Evolutionary conservation across 2,329 filamentous ascomycete species (phyloP).

Genomic region (Ascochyta fabae): DNA sequence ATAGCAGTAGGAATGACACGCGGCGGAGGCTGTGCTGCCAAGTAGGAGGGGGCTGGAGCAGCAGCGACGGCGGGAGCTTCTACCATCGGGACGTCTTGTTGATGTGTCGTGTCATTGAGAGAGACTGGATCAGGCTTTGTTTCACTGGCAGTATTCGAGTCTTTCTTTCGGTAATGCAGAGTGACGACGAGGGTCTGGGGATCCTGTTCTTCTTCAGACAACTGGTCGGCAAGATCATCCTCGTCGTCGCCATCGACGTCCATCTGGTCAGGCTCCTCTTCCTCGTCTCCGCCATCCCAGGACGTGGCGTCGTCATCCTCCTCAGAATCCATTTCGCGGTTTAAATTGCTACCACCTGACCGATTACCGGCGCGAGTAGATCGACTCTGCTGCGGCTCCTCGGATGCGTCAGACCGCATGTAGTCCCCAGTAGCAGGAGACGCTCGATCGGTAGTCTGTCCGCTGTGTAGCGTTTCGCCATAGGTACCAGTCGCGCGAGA

Average conservation of each 20-base stretch:
- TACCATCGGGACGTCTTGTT: neutral
- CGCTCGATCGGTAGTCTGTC: constrained; percentile 53
- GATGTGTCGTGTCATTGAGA: neutral
- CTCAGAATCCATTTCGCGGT: constrained; percentile 60
- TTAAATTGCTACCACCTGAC: constrained; percentile 30
- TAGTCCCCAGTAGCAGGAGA: constrained; percentile 53
- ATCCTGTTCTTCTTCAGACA: constrained; percentile 48
- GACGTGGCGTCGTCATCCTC: constrained; percentile 69
- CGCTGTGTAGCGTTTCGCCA: constrained; percentile 65
- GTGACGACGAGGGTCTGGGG: constrained; percentile 74
- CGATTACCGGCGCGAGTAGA: constrained; percentile 47
- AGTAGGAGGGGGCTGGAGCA: neutral
- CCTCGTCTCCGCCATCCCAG: constrained; percentile 75
- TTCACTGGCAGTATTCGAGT: neutral
- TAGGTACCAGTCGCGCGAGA: constrained; percentile 68
- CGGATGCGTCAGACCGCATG: constrained; percentile 54
- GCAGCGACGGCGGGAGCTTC: neutral
- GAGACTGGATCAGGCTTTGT: neutral
- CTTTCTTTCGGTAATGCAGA: constrained; percentile 53
- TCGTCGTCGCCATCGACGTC: constrained; percentile 67
- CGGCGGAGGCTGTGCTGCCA: neutral
- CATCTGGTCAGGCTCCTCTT: constrained; percentile 63
- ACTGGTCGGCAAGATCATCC: constrained; percentile 35
- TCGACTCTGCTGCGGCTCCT: constrained; percentile 56
- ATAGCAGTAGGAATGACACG: neutral